Evolutionary conservation across 192 early-diverging fungal species (phyloP), one percentile per base, ranked within the genome.

Genomic region (Coemansia reversa): DNA sequence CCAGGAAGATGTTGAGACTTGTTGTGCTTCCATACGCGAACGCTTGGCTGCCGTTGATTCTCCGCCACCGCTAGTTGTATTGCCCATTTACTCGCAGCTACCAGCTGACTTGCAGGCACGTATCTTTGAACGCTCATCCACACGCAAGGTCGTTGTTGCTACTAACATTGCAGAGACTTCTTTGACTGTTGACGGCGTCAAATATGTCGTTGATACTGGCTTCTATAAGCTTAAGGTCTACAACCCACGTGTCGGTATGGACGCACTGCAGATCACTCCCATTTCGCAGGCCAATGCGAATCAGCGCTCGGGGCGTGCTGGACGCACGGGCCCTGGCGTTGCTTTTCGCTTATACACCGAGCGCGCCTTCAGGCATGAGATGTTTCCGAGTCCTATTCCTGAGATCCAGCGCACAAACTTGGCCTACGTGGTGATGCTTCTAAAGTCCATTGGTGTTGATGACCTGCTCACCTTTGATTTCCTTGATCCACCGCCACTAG

Each of bases 101-200:
- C 97, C 97, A 2, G 89, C 91, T 30, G 95, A 99, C 70, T 86
- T 95, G 86, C 97, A 99, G 74, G 90, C 91, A 19, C 89, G 86
- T 63, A 99, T 99, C 65, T 99, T 99, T 76, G 93, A 97, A 66
- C 94, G 93, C 2, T 84, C 96, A 7, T 88, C 90, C 9, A 72
- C 88, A 71, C 87, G 92, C 71, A 93, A 93, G 69, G 92, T 94
- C 0, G 94, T 99, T 6, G 90, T 99, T 64, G 94, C 97, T 2
- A 99, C 97, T 5, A 99, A 99, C 81, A 96, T 99, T 74, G 97
- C 97, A 27, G 97, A 99, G 83, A 99, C 97, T 4, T 94, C 92
- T 59, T 90, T 99, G 62, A 99, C 97, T 0, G 95, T 99, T 58
- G 97, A 99, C 74, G 97, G 97, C 55, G 89, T 99, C 52, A 89